These are phyloP conservation scores for Citrullus colocynthis DNA, from an alignment of 306 rosid species.

Conservation along the genomic window DNA sequence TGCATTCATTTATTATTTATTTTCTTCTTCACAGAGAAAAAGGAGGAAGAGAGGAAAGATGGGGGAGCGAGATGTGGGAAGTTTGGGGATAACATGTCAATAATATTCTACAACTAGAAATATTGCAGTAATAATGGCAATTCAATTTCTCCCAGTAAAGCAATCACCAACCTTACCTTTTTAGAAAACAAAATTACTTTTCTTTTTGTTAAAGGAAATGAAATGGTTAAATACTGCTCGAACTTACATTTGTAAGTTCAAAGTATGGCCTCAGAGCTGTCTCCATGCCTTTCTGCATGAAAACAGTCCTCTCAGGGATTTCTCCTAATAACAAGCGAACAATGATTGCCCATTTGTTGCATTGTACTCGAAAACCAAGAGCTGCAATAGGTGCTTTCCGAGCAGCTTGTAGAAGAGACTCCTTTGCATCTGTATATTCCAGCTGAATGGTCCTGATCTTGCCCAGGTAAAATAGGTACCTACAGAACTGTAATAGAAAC, in stretches of 20 bases:
- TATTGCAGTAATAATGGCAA: background rate
- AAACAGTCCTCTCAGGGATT: conserved; percentile 96
- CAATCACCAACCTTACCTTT: background rate
- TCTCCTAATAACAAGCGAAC: conserved; percentile 91
- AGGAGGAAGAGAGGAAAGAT: background rate
- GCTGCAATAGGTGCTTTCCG: conserved; percentile 95
- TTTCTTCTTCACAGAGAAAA: background rate
- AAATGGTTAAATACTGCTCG: background rate
- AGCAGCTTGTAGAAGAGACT: conserved; percentile 95
- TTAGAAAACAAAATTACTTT: background rate
- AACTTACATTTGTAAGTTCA: conserved; percentile 90
- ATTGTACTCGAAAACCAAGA: conserved; percentile 90
- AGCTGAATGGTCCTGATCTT: conserved; percentile 91
- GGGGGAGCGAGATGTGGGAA: background rate
- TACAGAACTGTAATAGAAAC: conserved; percentile 55
- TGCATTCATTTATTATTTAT: background rate
- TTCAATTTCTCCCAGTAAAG: background rate
- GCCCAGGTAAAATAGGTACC: conserved; percentile 90
- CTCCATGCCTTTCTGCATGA: conserved; percentile 96
- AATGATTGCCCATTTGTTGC: conserved; percentile 97
- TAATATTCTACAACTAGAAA: background rate
- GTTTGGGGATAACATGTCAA: background rate
- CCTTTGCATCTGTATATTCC: conserved; percentile 98
- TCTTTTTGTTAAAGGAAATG: background rate
- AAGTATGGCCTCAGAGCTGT: conserved; percentile 89